phyloP scores from a whole-genome alignment of 495 filamentous ascomycete genomes.

The Aspergillus saccharolyticus region DNA sequence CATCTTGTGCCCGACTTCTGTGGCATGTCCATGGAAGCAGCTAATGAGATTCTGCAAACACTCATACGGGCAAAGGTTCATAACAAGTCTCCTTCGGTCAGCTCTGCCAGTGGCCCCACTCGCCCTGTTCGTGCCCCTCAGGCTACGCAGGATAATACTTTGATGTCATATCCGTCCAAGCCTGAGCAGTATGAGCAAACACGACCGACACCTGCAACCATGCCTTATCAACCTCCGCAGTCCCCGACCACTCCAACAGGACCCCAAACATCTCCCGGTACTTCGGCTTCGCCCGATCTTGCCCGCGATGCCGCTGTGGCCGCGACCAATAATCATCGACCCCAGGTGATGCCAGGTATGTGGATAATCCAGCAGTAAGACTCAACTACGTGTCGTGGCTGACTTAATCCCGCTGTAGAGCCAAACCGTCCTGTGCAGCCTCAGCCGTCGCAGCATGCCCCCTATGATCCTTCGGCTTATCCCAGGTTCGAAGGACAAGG shows the following conservation, averaged over 20 bases:
- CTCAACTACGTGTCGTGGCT: constrained; percentile 7
- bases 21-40: constrained; percentile 97
- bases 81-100: constrained; percentile 43
- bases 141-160: constrained; percentile 44
- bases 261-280: constrained; percentile 34
- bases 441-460: constrained; percentile 52
- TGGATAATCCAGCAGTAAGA: background rate
- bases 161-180: constrained; percentile 40
- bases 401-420: constrained; percentile 16
- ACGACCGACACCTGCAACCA: constrained; percentile 45
- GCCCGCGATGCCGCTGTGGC: constrained; percentile 27
- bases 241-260: constrained; percentile 35
- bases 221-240: constrained; percentile 40
- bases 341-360: constrained; percentile 37
- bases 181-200: constrained; percentile 48
- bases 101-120: constrained; percentile 45
- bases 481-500: constrained; percentile 51
- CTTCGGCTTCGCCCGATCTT: constrained; percentile 28
- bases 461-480: constrained; percentile 71
- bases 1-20: constrained; percentile 99
- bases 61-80: constrained; percentile 42
- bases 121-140: constrained; percentile 58
- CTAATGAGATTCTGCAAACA: constrained; percentile 77
- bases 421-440: constrained; percentile 36
- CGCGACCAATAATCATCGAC: constrained; percentile 29